A percentile compares a stretch with the other conserved stretches of the same genome.
phyloP scores from a whole-genome alignment of 2,329 filamentous ascomycete species.

The Neofusicoccum sp. region DNA sequence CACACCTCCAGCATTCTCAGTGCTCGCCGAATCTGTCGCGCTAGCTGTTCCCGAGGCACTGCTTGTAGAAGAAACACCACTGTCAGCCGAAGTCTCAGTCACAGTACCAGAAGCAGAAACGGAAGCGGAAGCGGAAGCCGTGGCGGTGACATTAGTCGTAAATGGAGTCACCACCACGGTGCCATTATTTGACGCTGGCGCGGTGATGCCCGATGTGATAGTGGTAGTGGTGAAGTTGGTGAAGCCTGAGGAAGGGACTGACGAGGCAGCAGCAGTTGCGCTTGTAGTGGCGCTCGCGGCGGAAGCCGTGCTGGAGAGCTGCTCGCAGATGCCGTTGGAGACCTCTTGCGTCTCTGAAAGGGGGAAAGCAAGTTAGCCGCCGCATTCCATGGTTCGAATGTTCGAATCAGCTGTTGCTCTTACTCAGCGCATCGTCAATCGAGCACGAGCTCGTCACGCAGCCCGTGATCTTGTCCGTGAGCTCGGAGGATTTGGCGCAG shows the following conservation, averaged over 20 bases:
- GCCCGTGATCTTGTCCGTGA: conserved; percentile 39
- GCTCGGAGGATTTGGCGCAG: conserved; percentile 45
- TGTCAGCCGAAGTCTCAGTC: conserved; percentile 6
- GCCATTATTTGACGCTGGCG: background rate
- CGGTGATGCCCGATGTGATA: background rate
- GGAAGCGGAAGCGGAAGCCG: background rate
- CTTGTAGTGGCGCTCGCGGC: conserved; percentile 25
- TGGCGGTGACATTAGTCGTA: background rate
- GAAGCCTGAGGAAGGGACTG: background rate
- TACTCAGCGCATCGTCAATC: conserved; percentile 39
- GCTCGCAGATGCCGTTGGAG: conserved; percentile 28
- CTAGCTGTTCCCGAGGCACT: conserved; percentile 6
- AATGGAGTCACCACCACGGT: background rate
- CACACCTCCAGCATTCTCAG: background rate
- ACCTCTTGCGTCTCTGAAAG: conserved; percentile 20
- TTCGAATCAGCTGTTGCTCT: conserved; percentile 20
- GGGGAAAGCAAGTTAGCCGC: too few species aligned
- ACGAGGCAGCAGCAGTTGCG: conserved; percentile 9
- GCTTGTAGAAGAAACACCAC: conserved; percentile 2
- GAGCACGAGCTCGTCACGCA: conserved; percentile 42
- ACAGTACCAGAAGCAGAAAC: background rate
- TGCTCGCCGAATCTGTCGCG: background rate
- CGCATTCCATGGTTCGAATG: too few species aligned
- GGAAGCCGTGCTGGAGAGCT: conserved; percentile 20
- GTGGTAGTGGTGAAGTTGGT: conserved; percentile 4